These are phyloP conservation scores for Puccinia coronata DNA, from an alignment of 1,284 basidiomycete genomes.

Conservation along the genomic window DNA sequence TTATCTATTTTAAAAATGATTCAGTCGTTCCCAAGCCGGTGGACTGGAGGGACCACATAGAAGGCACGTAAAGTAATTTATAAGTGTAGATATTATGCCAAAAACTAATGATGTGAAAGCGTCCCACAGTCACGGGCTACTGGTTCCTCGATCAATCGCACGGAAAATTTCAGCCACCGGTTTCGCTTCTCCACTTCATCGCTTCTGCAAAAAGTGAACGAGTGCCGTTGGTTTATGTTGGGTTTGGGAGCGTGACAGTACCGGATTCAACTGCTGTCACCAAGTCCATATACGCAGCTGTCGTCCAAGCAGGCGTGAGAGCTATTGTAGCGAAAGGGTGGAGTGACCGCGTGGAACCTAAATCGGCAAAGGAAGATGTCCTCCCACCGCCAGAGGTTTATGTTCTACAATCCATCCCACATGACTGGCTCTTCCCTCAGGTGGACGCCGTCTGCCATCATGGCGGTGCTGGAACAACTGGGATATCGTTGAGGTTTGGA, in stretches of 20 bases:
- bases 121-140: constrained; percentile 74
- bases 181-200: constrained; percentile 78
- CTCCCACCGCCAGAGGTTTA: constrained; percentile 51
- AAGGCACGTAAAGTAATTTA: no score
- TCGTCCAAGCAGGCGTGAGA: constrained; percentile 54
- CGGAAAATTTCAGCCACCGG: constrained; percentile 78
- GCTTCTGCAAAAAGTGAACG: constrained; percentile 69
- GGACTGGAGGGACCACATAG: constrained; percentile 95
- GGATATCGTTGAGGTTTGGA: constrained; percentile 70
- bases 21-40: constrained; percentile 84
- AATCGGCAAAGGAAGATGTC: constrained; percentile 19
- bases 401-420: constrained; percentile 56
- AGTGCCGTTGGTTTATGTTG: constrained; percentile 95
- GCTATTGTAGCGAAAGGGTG: constrained; percentile 57
- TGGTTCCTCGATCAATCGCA: constrained; percentile 91
- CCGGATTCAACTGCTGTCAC: constrained; percentile 41
- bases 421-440: constrained; percentile 57
- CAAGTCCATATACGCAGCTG: constrained; percentile 51
- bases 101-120: no score
- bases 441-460: constrained; percentile 57
- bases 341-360: constrained; percentile 52
- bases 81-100: no score
- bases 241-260: constrained; percentile 71
- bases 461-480: constrained; percentile 89
- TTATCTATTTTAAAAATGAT: no score